Base-by-base conservation (phyloP, 192 early-diverging fungal species). In the Mortierella hygrophila region DNA sequence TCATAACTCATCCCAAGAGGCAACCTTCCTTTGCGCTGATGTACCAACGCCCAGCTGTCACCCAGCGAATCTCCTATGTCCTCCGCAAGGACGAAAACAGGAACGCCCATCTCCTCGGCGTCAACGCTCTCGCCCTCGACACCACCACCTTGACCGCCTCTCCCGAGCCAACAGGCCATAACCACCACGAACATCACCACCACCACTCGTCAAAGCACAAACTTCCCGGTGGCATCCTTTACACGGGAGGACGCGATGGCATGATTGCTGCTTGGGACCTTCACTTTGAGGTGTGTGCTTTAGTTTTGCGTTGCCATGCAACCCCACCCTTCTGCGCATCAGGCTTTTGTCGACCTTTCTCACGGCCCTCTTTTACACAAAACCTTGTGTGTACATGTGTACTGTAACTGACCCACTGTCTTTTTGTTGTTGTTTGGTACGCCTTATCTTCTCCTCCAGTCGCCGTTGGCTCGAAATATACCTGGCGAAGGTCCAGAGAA, bases 161-260 rank as follows among this genome's bases (percentile, higher is more conserved):
- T 38, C 69, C 52, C 41, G 55, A 75, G 18, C 42, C 75, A n/a
- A 11, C 68, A 32, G 18, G 38, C 5, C 35, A 41, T 32, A n/a
- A 75, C 69, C 41, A 77, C 38, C 54, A 60, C 49, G 63, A 85
- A 80, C 16, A 68, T 83, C 41, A 81, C 13, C 72, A 60, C 32
- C 49, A 35, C 32, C 8, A 60, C 52, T 72, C 73, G 44, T 75
- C 73, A 32, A 78, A 75, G 16, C 65, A 78, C 38, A 63, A 40
- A 11, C 76, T 79, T 26, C 88, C 88, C 6, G 92, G 92, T 55
- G 96, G 96, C 10, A 86, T 96, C 49, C 92, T 99, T 52, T 98
- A 97, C 84, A 93, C 96, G 21, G 98, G 94, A 38, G 97, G 97
- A 20, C 90, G 97, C 69, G 98, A 99, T 87, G 94, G 96, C 77